Evolutionary conservation across 768 basidiomycete genomes (phyloP), one percentile per base, ranked within the genome.

Genomic region (Lentinula sp.): DNA sequence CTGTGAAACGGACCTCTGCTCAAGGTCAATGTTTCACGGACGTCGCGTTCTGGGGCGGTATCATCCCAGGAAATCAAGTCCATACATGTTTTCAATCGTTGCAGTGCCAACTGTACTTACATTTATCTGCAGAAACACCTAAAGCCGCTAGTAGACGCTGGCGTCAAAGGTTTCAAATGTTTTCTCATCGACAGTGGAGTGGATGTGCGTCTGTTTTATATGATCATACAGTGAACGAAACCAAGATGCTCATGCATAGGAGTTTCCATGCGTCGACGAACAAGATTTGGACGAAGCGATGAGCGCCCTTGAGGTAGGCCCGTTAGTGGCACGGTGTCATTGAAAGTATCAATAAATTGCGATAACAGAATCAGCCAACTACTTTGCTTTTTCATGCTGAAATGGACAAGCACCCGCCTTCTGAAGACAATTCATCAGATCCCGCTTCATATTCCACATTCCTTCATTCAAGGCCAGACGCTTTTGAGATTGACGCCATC

Each of bases 111-210:
- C 31, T 21, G 23, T 51, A 23, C 37, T n/a, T 51, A 57, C 35
- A 55, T 50, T 15, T 57, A 34, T 15, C 52, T 46, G 48, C 64
- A 95, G 93, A 70, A 72, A 46, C 81, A 95, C 66, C 81, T 99
- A 48, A 80, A 78, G 60, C 85, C 88, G n/a, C 78, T 98, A 46
- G 76, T 95, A 13, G 70, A 82, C 34, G 83, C 84, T 35, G 95
- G 97, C 5, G 90, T 97, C 34, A 91, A 88, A 74, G 96, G 96
- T 0, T 98, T 98, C 80, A 98, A 98, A 71, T 97, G 95, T 70
- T 98, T 98, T 73, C 75, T 98, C 65, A 95, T 95, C 63, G 89
- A 96, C 65, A 96, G 94, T 67, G 96, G 97, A 28, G 95, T 98
- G 16, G 90, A 97, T 63, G 95, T 94, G 67, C 53, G 77, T 49